Evolutionary conservation across 73 alveolate genomes (phyloP).

Genomic region (Blepharisma stoltei): DNA sequence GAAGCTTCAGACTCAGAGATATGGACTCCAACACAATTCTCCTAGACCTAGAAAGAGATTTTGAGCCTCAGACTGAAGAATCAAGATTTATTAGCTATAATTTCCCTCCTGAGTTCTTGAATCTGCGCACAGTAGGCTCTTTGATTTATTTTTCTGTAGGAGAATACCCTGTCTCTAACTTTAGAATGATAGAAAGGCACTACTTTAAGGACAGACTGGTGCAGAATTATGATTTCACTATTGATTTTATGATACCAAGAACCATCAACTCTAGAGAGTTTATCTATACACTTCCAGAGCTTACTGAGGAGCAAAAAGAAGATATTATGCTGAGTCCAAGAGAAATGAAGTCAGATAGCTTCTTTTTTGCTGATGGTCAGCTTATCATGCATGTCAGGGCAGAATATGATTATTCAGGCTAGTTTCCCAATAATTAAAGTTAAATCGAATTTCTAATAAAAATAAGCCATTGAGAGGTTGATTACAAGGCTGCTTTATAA

Average conservation of each 20-base stretch:
- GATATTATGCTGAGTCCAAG: slow-evolving; percentile 83
- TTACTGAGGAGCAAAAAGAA: slow-evolving; percentile 62
- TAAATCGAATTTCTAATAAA: too few species aligned
- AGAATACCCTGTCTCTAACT: slow-evolving; percentile 70
- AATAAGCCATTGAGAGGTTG: too few species aligned
- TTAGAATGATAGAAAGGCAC: slow-evolving; percentile 79
- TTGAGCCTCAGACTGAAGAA: slow-evolving; percentile 33
- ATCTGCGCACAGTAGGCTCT: slow-evolving; percentile 72
- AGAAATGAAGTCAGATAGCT: slow-evolving; percentile 83
- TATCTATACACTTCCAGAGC: slow-evolving; percentile 78
- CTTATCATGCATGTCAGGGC: slow-evolving; percentile 88
- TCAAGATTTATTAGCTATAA: slow-evolving; percentile 72
- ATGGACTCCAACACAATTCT: slow-evolving; percentile 56
- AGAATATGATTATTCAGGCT: slow-evolving; percentile 69
- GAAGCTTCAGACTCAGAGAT: slow-evolving; percentile 63
- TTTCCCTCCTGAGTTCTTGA: slow-evolving; percentile 82
- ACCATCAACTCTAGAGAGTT: slow-evolving; percentile 86
- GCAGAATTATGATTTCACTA: slow-evolving; percentile 76
- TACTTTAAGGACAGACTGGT: slow-evolving; percentile 73
- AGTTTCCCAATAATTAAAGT: too few species aligned
- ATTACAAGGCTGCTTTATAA: too few species aligned
- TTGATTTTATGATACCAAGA: slow-evolving; percentile 88
- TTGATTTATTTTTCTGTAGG: slow-evolving; percentile 73
- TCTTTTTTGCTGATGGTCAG: slow-evolving; percentile 82
- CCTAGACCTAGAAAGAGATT: slow-evolving; percentile 65